Conservation (phyloP, 2,329 filamentous ascomycete species). For the Metarhizium rileyi region DNA sequence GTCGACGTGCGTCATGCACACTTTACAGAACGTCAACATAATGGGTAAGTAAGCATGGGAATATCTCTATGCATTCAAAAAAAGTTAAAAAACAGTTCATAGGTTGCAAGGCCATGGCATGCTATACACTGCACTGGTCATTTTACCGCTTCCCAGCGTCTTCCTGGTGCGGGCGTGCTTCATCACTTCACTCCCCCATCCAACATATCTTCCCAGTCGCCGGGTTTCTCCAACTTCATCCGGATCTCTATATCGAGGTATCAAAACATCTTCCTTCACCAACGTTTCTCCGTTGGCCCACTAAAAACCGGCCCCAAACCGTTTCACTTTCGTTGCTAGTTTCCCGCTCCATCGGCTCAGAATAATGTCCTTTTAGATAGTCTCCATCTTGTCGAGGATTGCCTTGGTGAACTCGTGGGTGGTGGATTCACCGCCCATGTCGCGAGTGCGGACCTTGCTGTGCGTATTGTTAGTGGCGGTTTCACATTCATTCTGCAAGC, state of each 20-base stretch:
- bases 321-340: background rate
- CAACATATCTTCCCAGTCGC: background rate
- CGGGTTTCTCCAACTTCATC: background rate
- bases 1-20: no score
- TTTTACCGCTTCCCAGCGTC: background rate
- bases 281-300: background rate
- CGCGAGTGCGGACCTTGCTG: slow-evolving; percentile 79
- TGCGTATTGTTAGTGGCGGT: slow-evolving; percentile 29
- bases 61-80: slow-evolving; percentile 8
- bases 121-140: slow-evolving; percentile 6
- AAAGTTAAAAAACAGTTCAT: background rate
- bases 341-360: background rate
- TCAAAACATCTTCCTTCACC: slow-evolving; percentile 3
- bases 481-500: background rate
- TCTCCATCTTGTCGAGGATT: slow-evolving; percentile 92
- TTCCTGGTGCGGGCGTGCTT: background rate
- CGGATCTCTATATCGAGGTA: slow-evolving; percentile 1
- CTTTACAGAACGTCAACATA: no score
- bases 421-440: slow-evolving; percentile 86
- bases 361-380: slow-evolving; percentile 36
- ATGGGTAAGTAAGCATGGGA: background rate
- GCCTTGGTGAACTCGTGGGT: slow-evolving; percentile 94
- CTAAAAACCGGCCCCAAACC: background rate
- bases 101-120: slow-evolving; percentile 8
- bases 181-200: background rate